These are phyloP conservation scores for Potentilla sterilis DNA, from an alignment of 306 rosid genomes.

Conservation along the genomic window DNA sequence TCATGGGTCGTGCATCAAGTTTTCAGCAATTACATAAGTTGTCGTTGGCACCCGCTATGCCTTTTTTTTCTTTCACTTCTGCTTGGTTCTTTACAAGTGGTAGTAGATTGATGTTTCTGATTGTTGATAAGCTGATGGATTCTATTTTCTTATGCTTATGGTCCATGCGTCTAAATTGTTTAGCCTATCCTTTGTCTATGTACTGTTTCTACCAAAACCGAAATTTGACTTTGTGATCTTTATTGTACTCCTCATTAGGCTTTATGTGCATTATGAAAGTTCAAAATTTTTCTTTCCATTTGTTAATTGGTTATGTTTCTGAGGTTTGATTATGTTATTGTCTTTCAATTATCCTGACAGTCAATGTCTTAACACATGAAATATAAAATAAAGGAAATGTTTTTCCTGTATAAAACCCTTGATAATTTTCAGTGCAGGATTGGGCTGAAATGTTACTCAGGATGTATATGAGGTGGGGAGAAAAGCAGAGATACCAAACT, in stretches of 20 bases:
- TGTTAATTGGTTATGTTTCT: neutral
- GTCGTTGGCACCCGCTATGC: neutral
- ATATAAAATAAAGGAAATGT: neutral
- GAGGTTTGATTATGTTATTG: neutral
- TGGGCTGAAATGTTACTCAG: slow-evolving; percentile 99
- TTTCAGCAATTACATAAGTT: slow-evolving; percentile 5
- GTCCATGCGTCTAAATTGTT: neutral
- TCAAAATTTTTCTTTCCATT: neutral
- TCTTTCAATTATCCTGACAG: too few species aligned
- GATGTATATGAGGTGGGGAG: slow-evolving; percentile 96
- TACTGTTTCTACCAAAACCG: neutral
- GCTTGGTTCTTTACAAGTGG: neutral
- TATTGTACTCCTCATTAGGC: neutral
- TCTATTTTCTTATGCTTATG: neutral
- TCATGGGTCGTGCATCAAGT: neutral
- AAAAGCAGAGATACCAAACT: slow-evolving; percentile 85
- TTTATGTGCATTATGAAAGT: neutral
- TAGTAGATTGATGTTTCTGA: neutral
- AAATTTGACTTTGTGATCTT: neutral
- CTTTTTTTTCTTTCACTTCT: neutral
- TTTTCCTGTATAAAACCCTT: slow-evolving; percentile 39
- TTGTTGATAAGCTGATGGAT: neutral
- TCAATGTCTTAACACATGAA: neutral
- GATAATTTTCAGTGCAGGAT: slow-evolving; percentile 85
- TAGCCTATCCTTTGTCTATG: neutral